Conservation (phyloP, 2,329 filamentous ascomycete species). For the Ophiocordyceps robertsii region DNA sequence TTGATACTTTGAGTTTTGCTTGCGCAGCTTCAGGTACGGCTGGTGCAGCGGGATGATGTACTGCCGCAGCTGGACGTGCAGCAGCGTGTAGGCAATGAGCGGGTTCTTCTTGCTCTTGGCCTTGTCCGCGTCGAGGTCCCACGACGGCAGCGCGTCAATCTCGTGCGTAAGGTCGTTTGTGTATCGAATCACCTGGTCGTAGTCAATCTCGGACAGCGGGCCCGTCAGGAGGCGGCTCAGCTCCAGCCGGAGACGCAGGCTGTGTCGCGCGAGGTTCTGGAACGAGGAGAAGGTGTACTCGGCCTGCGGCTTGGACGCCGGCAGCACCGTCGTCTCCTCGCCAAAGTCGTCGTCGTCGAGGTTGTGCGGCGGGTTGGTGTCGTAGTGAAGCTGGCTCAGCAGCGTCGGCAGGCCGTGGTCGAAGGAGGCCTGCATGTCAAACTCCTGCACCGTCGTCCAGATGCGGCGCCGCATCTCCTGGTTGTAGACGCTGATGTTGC, state of each 20-base stretch:
- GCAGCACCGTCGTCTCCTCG: conserved; percentile 35
- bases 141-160: conserved; percentile 45
- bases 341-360: conserved; percentile 45
- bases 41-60: conserved; percentile 50
- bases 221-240: conserved; percentile 43
- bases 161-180: conserved; percentile 48
- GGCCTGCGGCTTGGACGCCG: conserved; percentile 33
- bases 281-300: conserved; percentile 48
- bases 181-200: conserved; percentile 47
- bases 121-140: conserved; percentile 27
- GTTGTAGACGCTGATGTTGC: conserved; percentile 43
- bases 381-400: conserved; percentile 41
- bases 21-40: conserved; percentile 45
- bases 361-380: conserved; percentile 41
- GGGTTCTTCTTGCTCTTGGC: conserved; percentile 34
- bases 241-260: conserved; percentile 41
- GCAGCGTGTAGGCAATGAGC: conserved; percentile 42
- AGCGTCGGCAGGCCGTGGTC: conserved; percentile 47
- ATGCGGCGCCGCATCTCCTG: conserved; percentile 48
- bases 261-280: conserved; percentile 42
- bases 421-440: conserved; percentile 48
- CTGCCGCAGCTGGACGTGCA: conserved; percentile 47
- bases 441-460: conserved; percentile 48
- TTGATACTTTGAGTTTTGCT: conserved; percentile 47
- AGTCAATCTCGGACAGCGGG: conserved; percentile 40